phyloP scores from a whole-genome alignment of 352 stramenopile species.

The Phytophthora meadii region DNA sequence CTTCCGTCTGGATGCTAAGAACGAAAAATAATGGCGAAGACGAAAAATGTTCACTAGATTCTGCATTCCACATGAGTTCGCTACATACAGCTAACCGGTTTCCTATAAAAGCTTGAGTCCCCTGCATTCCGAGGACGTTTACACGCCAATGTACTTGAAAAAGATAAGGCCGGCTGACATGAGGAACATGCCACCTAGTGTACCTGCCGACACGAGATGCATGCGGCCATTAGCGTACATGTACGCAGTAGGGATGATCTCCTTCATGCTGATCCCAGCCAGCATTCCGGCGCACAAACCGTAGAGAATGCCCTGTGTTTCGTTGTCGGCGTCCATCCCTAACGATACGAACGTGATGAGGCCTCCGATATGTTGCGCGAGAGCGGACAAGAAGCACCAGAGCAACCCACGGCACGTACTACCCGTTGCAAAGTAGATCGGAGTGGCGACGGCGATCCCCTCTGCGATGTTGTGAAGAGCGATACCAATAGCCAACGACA shows the following conservation, averaged over 20 bases:
- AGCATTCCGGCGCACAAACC: slow-evolving; percentile 95
- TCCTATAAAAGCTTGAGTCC: slow-evolving; percentile 11
- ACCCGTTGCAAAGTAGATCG: slow-evolving; percentile 97
- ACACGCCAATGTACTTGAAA: slow-evolving; percentile 81
- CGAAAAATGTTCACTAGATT: slow-evolving; percentile 19
- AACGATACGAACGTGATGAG: slow-evolving; percentile 90
- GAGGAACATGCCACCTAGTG: slow-evolving; percentile 86
- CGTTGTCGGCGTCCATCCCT: slow-evolving; percentile 68
- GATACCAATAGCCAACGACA: slow-evolving; percentile 93
- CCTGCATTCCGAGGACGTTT: slow-evolving; percentile 7
- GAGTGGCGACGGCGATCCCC: slow-evolving; percentile 94
- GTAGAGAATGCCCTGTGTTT: slow-evolving; percentile 91
- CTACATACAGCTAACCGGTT: slow-evolving; percentile 24
- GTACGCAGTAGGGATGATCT: slow-evolving; percentile 94
- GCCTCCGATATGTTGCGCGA: slow-evolving; percentile 92
- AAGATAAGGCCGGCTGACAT: slow-evolving; percentile 91
- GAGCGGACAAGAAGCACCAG: slow-evolving; percentile 92
- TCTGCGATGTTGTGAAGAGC: slow-evolving; percentile 97
- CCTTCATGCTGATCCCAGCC: slow-evolving; percentile 91
- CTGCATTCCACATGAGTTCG: slow-evolving; percentile 13
- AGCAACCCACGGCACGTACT: slow-evolving; percentile 94
- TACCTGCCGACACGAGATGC: slow-evolving; percentile 83
- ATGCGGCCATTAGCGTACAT: slow-evolving; percentile 89
- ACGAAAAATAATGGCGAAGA: slow-evolving; percentile 1
- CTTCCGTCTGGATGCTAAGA: neutral